Evolutionary conservation across 2,329 filamentous ascomycete species (phyloP), one percentile per base, ranked within the genome.

Genomic region (Penicillium sp.): DNA sequence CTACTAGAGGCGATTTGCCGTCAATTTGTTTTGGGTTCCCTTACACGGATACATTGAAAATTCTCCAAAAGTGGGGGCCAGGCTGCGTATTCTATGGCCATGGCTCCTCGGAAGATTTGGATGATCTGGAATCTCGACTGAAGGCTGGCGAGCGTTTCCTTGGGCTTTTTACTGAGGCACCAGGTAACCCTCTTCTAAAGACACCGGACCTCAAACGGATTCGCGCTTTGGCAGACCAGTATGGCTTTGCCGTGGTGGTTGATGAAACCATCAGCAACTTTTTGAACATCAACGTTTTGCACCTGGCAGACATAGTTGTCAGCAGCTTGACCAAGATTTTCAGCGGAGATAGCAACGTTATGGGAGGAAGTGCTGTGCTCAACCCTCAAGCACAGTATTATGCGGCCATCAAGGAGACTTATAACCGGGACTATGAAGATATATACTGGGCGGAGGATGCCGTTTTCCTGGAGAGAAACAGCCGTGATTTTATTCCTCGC

Each of bases 251-350:
- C 22, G 86, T 97, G 12, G 89, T 97, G 2, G 84, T 99, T 2
- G 94, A 99, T 73, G 94, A 99, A 75, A 97, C 94, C 0, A 90
- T 99, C 57, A 93, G 93, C 64, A 99, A 94, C 54, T 96, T 97
- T 71, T 86, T 95, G 69, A 99, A 99, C 71, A 87, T 97, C 66
- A 91, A 97, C 70, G 90, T 99, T 4, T 82, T 99, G 5, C 90
- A 88, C 3, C 89, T 88, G 69, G 90, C 91, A 57, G 94, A 99
- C 73, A 82, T 97, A 16, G 90, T 97, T 5, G 93, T 96, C 54
- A 96, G 90, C 78, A 96, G 90, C 70, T 80, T 99, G 56, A 97
- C 94, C 46, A 99, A 99, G 74, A 88, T 97, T 51, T 99, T 99
- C 77, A 96, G 91, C 53, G 94, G 94, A 48, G 94, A 97, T 74